These are phyloP conservation scores for Fusarium redolens DNA, from an alignment of 2,329 filamentous ascomycete genomes.

Conservation along the genomic window DNA sequence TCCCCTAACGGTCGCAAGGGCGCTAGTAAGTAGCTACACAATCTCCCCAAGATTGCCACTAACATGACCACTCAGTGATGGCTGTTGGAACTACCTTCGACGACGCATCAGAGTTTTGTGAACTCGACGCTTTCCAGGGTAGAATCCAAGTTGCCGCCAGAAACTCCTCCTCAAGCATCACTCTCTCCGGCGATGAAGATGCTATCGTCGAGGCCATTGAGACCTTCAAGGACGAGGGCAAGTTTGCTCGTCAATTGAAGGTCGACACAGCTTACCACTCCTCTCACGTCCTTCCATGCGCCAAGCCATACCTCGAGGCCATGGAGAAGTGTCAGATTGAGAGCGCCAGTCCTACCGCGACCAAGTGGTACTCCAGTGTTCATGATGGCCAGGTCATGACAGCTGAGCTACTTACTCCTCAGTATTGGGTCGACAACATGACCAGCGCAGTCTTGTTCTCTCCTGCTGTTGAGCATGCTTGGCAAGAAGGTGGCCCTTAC, in stretches of 20 bases:
- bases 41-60: accelerated
- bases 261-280: conserved; percentile 21
- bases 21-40: background rate
- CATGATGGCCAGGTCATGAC: background rate
- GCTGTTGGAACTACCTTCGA: background rate
- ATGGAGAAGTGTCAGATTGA: background rate
- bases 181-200: background rate
- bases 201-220: background rate
- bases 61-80: accelerated
- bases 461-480: background rate
- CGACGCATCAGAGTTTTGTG: background rate
- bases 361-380: background rate
- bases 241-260: background rate
- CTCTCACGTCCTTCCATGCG: background rate
- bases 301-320: background rate
- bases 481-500: background rate
- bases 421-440: conserved; percentile 14
- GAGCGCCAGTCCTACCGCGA: background rate
- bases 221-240: background rate
- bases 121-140: background rate
- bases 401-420: accelerated
- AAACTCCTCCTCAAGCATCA: background rate
- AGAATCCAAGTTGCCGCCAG: background rate
- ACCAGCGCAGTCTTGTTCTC: background rate
- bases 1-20: background rate